Base-by-base conservation (phyloP, 495 filamentous ascomycete species). In the Aspergillus saccharolyticus region DNA sequence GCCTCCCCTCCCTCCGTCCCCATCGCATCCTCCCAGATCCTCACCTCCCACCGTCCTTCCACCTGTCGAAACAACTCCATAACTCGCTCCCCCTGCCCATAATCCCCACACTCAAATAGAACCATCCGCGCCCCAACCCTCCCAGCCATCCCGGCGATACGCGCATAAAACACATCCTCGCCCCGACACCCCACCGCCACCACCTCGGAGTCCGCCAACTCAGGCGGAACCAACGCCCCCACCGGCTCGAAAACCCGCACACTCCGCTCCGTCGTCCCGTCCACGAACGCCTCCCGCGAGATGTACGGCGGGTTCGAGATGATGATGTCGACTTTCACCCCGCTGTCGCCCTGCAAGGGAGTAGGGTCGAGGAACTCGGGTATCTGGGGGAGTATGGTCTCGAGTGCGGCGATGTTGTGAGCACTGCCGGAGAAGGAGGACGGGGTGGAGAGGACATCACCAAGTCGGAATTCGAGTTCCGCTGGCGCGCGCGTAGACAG, bases 231-330 rank as follows among this genome's bases (percentile, higher is more conserved):
- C 7, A 97, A 72, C 5, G 94, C 94, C 6, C 85, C 62, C 54
- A 73, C 79, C 0, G 94, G 94, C 71, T 98, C 94, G 66, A 81
- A 89, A 18, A 81, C 82, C 4, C 92, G 78, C 22, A 97, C 94
- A 22, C 85, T 89, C 46, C 87, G 82, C 0, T 78, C 73, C 0
- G 88, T 91, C 0, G 76, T 81, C 3, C 75, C 78, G 12, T 66
- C 72, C 2, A 63, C 59, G 61, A 88, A 95, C 1, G 76, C 74
- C 0, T 52, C 17, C 0, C 68, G 66, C 12, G 91, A 93, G 48
- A 98, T 87, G 69, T 98, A 97, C 0, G 94, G 94, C 12, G 94
- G 94, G 70, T 98, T 98, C 4, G 87, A 84, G 30, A 91, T 82
- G 0, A 98, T 67, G n/a, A 98, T 65, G 60, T 96, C 88, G 55